Evolutionary conservation across 2,329 filamentous ascomycete species (phyloP).

Genomic region (Alternaria brassicicola): DNA sequence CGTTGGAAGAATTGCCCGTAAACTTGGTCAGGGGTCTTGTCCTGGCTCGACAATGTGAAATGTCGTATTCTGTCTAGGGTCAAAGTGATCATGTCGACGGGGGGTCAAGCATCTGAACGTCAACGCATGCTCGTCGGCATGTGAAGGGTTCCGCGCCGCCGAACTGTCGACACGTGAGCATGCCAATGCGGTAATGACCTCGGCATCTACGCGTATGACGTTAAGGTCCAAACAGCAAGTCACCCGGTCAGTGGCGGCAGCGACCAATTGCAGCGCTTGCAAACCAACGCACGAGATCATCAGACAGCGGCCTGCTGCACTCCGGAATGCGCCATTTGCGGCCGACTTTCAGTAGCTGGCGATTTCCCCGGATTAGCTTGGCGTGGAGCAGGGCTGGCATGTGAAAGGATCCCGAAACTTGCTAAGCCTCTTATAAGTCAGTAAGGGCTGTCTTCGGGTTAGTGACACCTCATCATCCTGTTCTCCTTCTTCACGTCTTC

Average conservation of each 20-base stretch:
- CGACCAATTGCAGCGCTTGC: slow-evolving; percentile 36
- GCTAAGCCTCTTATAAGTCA: slow-evolving; percentile 32
- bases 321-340: slow-evolving; percentile 33
- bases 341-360: slow-evolving; percentile 29
- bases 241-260: slow-evolving; percentile 16
- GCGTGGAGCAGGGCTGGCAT: slow-evolving; percentile 38
- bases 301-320: slow-evolving; percentile 24
- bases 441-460: slow-evolving; percentile 28
- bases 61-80: background rate
- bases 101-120: slow-evolving; percentile 16
- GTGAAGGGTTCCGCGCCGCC: slow-evolving; percentile 7
- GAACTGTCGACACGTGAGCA: slow-evolving; percentile 19
- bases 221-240: slow-evolving; percentile 36
- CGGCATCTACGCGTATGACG: slow-evolving; percentile 40
- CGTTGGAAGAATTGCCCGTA: background rate
- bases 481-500: background rate
- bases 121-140: slow-evolving; percentile 20
- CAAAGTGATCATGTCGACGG: background rate
- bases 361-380: slow-evolving; percentile 35
- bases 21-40: background rate
- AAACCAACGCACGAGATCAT: slow-evolving; percentile 41
- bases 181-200: slow-evolving; percentile 26
- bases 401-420: slow-evolving; percentile 43
- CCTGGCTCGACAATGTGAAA: background rate
- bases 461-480: background rate